Evolutionary conservation across 192 early-diverging fungal species (phyloP), one percentile per base, ranked within the genome.

Genomic region (Phlyctochytrium bullatum): DNA sequence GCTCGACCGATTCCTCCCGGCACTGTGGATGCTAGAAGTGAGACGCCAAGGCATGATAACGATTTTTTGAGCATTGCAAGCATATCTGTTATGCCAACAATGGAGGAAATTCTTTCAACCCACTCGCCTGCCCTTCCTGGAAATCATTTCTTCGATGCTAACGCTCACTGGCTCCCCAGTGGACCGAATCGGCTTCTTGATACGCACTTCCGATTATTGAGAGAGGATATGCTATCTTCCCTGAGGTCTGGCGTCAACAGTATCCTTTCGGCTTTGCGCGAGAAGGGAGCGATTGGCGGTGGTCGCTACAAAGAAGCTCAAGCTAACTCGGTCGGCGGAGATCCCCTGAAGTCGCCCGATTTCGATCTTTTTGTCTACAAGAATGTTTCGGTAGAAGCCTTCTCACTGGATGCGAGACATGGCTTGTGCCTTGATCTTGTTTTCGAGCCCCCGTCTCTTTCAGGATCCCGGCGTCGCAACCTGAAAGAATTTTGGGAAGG

Each of bases 131-230:
- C 75, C 62, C 61, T 88, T 25, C 87, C 87, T 2, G 74, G 76
- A 14, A 80, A 83, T 33, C 69, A 57, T 28, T 40, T 68, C n/a
- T 61, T 63, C 3, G 71, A 66, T 28, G 63, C 73, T 0, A 36
- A 62, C 36, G 81, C 78, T 10, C 83, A 86, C 65, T 84, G 78
- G 52, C 59, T 86, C 3, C 64, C 72, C 1, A 35, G 35, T 29
- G 87, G 85, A 1, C 62, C 75, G 36, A 73, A 66, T 6, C 77
- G 83, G 2, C 75, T 82, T 29, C 24, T 87, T 6, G 86, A 88
- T 64, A 76, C 69, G 3, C 82, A 88, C 52, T 88, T 87, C 59
- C 82, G 85, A 0, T 64, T 88, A 2, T 70, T 86, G 12, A 65
- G 87, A 16, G 86, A 88, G 52, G 87, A 88, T 29, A 47, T 47